These are phyloP conservation scores for Solanum bukasovii DNA, from an alignment of 257 asterid genomes.

Conservation along the genomic window DNA sequence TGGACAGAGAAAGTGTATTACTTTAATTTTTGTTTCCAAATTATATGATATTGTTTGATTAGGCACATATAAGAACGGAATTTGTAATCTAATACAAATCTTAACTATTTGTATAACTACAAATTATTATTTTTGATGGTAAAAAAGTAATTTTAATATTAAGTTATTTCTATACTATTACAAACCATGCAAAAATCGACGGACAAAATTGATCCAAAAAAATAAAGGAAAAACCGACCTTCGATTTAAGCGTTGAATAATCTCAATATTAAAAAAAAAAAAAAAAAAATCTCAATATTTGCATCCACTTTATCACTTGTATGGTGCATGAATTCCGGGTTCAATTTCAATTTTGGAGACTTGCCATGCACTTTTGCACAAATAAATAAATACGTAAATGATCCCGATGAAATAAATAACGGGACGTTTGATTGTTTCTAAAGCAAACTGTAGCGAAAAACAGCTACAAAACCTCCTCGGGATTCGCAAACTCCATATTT, in stretches of 20 bases:
- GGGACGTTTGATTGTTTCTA: conserved; percentile 31
- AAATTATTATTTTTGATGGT: too few species aligned
- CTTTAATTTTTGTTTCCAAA: not conserved
- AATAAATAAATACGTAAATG: conserved; percentile 4
- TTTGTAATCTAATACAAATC: too few species aligned
- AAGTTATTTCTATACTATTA: too few species aligned
- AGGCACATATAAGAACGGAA: not conserved
- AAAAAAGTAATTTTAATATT: too few species aligned
- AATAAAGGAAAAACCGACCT: not conserved
- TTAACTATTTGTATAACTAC: too few species aligned
- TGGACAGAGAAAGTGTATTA: too few species aligned
- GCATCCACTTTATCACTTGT: not conserved
- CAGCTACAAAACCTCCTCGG: conserved; percentile 10
- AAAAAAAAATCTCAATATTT: not conserved
- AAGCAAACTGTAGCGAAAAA: conserved; percentile 24
- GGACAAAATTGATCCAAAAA: too few species aligned
- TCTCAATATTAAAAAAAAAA: not conserved
- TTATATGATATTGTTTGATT: not conserved
- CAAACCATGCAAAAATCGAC: too few species aligned
- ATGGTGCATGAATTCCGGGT: not conserved
- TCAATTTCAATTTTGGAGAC: not conserved
- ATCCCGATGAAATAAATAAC: conserved; percentile 30
- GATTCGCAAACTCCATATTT: conserved; percentile 11
- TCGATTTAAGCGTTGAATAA: not conserved
- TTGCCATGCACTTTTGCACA: not conserved